Evolutionary conservation across 257 asterid genomes (phyloP).

Genomic region (Apocynum venetum): DNA sequence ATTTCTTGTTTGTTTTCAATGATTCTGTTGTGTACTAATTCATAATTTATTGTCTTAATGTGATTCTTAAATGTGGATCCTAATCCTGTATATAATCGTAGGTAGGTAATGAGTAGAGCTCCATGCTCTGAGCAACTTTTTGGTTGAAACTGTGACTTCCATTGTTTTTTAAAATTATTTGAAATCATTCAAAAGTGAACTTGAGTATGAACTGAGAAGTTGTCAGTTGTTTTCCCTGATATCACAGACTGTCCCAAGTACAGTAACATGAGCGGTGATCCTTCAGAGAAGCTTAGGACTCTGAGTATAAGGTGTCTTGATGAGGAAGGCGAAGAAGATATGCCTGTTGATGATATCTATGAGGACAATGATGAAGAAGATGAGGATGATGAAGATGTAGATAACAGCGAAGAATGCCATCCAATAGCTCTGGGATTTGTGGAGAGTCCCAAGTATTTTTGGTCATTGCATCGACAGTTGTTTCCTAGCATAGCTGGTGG

Average conservation of each 20-base stretch:
- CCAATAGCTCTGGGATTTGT: constrained; percentile 73
- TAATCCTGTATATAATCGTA: not conserved
- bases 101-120: not conserved
- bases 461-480: constrained; percentile 68
- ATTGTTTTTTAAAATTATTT: not conserved
- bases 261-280: constrained; percentile 21
- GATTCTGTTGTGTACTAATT: not conserved
- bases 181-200: not conserved
- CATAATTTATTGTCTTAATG: not conserved
- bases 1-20: not conserved
- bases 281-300: constrained; percentile 32
- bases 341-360: constrained; percentile 31
- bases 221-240: not conserved
- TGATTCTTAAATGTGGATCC: not conserved
- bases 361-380: constrained; percentile 56
- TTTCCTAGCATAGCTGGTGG: constrained; percentile 99
- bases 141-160: not conserved
- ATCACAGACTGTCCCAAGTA: constrained; percentile 12
- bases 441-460: constrained; percentile 51
- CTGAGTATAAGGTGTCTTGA: constrained; percentile 49
- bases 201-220: not conserved
- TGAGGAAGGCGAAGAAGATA: constrained; percentile 54
- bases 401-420: constrained; percentile 45
- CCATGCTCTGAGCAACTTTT: not conserved
- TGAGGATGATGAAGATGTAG: constrained; percentile 29